Evolutionary conservation across 2,329 filamentous ascomycete genomes (phyloP), one percentile per base, ranked within the genome.

Genomic region (Thielaviopsis punctulata): DNA sequence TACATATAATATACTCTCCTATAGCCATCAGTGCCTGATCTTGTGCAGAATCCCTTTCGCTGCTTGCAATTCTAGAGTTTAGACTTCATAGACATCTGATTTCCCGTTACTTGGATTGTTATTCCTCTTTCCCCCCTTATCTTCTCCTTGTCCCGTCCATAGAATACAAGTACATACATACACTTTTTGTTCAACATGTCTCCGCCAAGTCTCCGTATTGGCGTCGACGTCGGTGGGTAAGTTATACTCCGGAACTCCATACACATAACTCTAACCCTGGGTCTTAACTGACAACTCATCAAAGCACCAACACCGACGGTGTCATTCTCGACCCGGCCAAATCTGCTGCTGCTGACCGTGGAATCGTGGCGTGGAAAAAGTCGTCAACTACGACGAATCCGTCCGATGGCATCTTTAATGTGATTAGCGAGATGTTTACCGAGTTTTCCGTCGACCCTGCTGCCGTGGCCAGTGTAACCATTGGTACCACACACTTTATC

Each of bases 401-500:
- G 1, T 71, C 69, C 57, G 57, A 63, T n/a, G 71, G 71, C 39
- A 73, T 75, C 57, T 66, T 64, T 48, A 62, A 66, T 47, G 68
- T 67, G 39, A 69, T 75, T 52, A 63, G 60, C 5, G 60, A 62
- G 22, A 70, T 75, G 64, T 66, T 75, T 55, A 48, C 61, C 13
- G 58, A 62, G 1, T 60, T 64, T 13, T 50, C 55, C 5, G 60
- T 69, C 30, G 55, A 59, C 33, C 64, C 68, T 0, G 58, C 61
- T 0, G 60, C 67, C 6, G 63, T 76, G 15, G 68, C 69, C 19
- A 70, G 68, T 55, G 69, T 76, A 18, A 73, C 71, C 1, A 73
- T 76, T 55, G 73, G 73, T 51, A 75, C 71, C 1, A 77, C 75
- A 0, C 74, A 79, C 55, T 78, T 79, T 57, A 68, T 78, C 58